Base-by-base conservation (phyloP, 2,329 filamentous ascomycete species). In the Ascochyta koolunga region DNA sequence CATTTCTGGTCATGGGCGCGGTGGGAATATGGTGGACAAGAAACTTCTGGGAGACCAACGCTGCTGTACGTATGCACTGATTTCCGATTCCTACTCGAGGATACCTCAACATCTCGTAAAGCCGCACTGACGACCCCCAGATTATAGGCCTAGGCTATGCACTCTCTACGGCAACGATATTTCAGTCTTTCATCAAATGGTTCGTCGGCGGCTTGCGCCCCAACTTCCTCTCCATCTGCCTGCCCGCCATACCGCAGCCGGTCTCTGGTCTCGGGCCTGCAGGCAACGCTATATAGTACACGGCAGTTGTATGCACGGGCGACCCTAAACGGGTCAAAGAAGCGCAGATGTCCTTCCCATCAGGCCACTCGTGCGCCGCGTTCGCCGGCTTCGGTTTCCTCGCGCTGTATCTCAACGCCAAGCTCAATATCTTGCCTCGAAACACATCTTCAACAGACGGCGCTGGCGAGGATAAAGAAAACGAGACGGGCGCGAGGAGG, bases 1-100 rank as follows among this genome's bases (percentile, higher is more conserved):
- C 89, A 4, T 85, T 89, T 58, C 67, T 79, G 48, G 69, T 87
- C 64, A 83, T 91, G 64, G 74, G 86, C 0, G 52, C 83, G n/a
- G 82, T 87, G 73, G 86, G 89, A 66, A 78, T 65, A 8, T 65
- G 89, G 61, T 82, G 83, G 35, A 77, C 89, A 16, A 62, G 72
- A 32, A 66, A 65, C 16, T 77, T 76, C 45, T 71, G 65, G 66
- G 74, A 76, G 45, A 76, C 81, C 59, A 89, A 90, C 75, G 89
- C 89, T 65, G 87, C 82, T 33, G 77, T 71, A 50, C 32, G 65
- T 60, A 5, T 24, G 13, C n/a, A n/a, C n/a, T n/a, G n/a, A n/a
- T n/a, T n/a, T n/a, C n/a, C n/a, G n/a, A n/a, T n/a, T n/a, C n/a
- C n/a, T n/a, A n/a, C n/a, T n/a, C n/a, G n/a, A n/a, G n/a, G n/a